Conservation (phyloP, 805 yeast genomes). For the Kazachstania psychrophila region DNA sequence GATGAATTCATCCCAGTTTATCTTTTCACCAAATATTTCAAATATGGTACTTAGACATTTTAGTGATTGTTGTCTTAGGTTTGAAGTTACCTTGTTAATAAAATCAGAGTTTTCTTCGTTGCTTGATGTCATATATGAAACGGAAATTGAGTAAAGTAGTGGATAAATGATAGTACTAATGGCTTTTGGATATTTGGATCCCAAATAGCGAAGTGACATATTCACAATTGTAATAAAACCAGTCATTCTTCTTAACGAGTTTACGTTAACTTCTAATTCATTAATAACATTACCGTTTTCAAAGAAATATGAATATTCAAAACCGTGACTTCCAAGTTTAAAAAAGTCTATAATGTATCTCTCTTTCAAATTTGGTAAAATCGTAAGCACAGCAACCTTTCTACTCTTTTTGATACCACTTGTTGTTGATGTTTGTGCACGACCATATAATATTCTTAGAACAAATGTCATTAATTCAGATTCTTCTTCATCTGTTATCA, state of each 20-base stretch:
- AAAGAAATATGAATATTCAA: slow-evolving; percentile 35
- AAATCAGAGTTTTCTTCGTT: slow-evolving; percentile 14
- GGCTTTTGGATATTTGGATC: slow-evolving; percentile 43
- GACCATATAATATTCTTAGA: slow-evolving; percentile 73
- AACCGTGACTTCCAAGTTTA: slow-evolving; percentile 47
- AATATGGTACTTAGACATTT: slow-evolving; percentile 54
- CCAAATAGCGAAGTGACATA: slow-evolving; percentile 36
- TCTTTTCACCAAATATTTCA: slow-evolving; percentile 38
- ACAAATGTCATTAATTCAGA: slow-evolving; percentile 58
- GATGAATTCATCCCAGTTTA: slow-evolving; percentile 49
- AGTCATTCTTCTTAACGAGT: slow-evolving; percentile 38
- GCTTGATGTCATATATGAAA: slow-evolving; percentile 40
- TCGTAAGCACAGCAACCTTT: slow-evolving; percentile 58
- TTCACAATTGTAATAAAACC: slow-evolving; percentile 50
- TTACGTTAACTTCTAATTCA: slow-evolving; percentile 23
- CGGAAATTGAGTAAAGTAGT: slow-evolving; percentile 43
- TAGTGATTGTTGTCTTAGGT: slow-evolving; percentile 58
- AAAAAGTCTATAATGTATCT: slow-evolving; percentile 51
- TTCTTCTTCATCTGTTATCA: slow-evolving; percentile 55
- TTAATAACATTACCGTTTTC: slow-evolving; percentile 17
- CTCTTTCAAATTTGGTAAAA: slow-evolving; percentile 48
- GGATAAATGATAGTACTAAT: slow-evolving; percentile 48
- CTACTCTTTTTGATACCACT: slow-evolving; percentile 67
- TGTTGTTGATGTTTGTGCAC: slow-evolving; percentile 60
- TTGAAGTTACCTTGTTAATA: slow-evolving; percentile 41